Evolutionary conservation across 768 basidiomycete genomes (phyloP).

Genomic region (Boletus subcaerulescens): DNA sequence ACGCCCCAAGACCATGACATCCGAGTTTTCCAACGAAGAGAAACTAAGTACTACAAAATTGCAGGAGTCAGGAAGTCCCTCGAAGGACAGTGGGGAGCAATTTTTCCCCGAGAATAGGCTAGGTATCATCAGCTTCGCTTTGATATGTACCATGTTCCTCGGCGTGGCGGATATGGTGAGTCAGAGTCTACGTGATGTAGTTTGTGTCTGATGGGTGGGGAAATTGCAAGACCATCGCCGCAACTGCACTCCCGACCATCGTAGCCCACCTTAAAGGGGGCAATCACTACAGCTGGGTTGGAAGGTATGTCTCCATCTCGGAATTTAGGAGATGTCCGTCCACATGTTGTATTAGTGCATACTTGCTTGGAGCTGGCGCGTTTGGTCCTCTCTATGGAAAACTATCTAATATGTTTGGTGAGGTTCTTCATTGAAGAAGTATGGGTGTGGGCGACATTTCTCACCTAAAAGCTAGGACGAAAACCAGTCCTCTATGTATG

Average conservation of each 20-base stretch:
- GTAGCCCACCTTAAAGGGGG: constrained; percentile 59
- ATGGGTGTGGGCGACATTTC: background rate
- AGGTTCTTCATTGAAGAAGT: background rate
- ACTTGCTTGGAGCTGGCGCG: constrained; percentile 65
- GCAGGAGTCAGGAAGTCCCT: constrained; percentile 42
- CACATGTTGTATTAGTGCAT: constrained; percentile 46
- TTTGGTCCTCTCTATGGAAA: constrained; percentile 75
- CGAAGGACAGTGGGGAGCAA: constrained; percentile 52
- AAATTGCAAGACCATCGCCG: constrained; percentile 51
- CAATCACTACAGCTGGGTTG: constrained; percentile 67
- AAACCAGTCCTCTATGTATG: constrained; percentile 69
- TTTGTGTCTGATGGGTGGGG: background rate
- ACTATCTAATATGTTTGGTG: constrained; percentile 54
- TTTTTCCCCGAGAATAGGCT: constrained; percentile 37
- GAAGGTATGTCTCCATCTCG: constrained; percentile 41
- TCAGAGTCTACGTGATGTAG: background rate
- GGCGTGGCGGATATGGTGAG: constrained; percentile 57
- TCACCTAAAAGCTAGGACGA: constrained; percentile 38
- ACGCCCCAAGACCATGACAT: background rate
- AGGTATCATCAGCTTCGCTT: constrained; percentile 21
- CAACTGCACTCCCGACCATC: constrained; percentile 71
- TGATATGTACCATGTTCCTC: constrained; percentile 26
- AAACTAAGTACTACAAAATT: background rate
- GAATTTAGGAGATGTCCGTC: background rate
- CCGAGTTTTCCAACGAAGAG: background rate